These are phyloP conservation scores for Penicillium taxi DNA, from an alignment of 495 filamentous ascomycete genomes.

Conservation along the genomic window DNA sequence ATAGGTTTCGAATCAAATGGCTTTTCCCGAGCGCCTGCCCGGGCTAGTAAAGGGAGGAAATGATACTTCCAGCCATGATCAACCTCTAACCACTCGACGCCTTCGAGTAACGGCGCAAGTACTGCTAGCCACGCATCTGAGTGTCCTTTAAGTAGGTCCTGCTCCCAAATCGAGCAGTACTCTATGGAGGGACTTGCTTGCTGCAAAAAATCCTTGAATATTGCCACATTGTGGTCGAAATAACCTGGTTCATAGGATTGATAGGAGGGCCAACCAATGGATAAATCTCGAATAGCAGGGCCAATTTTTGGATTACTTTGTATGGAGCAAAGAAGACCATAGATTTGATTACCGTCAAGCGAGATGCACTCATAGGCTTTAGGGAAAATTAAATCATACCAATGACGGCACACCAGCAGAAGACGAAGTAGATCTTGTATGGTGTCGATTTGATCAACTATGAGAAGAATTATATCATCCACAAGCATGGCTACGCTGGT, in stretches of 20 bases:
- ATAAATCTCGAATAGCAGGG: background rate
- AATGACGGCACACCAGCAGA: background rate
- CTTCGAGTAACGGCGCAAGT: background rate
- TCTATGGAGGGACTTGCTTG: background rate
- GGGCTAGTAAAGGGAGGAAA: constrained; percentile 6
- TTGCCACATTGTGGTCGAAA: background rate
- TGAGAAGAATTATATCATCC: background rate
- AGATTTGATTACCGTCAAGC: background rate
- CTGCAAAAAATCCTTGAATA: background rate
- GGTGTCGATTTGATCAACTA: background rate
- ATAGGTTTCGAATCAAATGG: constrained; percentile 6
- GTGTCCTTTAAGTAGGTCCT: background rate
- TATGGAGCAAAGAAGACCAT: background rate
- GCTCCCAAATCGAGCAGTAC: background rate
- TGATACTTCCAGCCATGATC: no score
- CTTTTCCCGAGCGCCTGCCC: background rate
- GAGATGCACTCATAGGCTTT: background rate
- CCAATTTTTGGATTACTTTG: background rate
- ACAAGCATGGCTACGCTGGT: background rate
- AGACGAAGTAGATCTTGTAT: background rate
- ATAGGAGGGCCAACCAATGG: constrained; percentile 3
- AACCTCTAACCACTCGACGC: no score
- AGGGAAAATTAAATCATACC: background rate
- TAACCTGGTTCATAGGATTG: constrained; percentile 2
- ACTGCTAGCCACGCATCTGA: background rate